A percentile compares a stretch with the other conserved stretches of the same genome.
Evolutionary conservation across 2,329 filamentous ascomycete species (phyloP).

Genomic region (Aspergillus pseudoviridinutans): DNA sequence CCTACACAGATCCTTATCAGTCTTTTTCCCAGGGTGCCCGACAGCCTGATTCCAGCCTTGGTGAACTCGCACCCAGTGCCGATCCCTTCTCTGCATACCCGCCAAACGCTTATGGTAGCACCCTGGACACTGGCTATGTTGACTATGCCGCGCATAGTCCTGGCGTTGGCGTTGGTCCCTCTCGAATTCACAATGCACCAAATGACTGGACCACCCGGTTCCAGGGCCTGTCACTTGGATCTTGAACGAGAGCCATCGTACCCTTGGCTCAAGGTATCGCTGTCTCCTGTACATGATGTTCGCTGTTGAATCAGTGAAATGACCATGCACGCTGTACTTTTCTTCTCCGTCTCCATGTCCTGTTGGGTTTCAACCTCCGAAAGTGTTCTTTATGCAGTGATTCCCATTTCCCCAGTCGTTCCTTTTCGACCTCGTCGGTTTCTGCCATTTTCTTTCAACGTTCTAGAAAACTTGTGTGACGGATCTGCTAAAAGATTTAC

Average conservation of each 20-base stretch:
- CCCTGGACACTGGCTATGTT: constrained; percentile 34
- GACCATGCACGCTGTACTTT: constrained; percentile 8
- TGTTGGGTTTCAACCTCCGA: neutral
- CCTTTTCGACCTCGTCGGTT: constrained; percentile 2
- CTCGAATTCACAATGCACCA: constrained; percentile 31
- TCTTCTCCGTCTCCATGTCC: neutral
- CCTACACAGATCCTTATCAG: constrained; percentile 37
- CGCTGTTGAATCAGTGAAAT: neutral
- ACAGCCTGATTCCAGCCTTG: constrained; percentile 29
- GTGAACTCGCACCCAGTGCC: constrained; percentile 24
- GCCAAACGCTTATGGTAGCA: constrained; percentile 28
- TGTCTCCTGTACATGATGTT: neutral
- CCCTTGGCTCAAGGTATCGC: neutral
- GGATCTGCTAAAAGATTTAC: constrained; percentile 21
- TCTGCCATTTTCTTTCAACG: constrained; percentile 8
- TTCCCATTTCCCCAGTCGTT: constrained; percentile 1
- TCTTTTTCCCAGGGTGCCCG: constrained; percentile 29
- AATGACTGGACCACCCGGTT: constrained; percentile 62
- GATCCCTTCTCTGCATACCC: constrained; percentile 36
- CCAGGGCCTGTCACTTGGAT: constrained; percentile 69
- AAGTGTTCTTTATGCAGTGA: neutral
- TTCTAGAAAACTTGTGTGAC: constrained; percentile 25
- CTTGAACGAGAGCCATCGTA: constrained; percentile 27
- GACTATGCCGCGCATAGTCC: constrained; percentile 26
- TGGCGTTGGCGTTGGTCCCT: constrained; percentile 33